These are phyloP conservation scores for Spergularia marina DNA, from an alignment of 148 eudicot species.

Conservation along the genomic window DNA sequence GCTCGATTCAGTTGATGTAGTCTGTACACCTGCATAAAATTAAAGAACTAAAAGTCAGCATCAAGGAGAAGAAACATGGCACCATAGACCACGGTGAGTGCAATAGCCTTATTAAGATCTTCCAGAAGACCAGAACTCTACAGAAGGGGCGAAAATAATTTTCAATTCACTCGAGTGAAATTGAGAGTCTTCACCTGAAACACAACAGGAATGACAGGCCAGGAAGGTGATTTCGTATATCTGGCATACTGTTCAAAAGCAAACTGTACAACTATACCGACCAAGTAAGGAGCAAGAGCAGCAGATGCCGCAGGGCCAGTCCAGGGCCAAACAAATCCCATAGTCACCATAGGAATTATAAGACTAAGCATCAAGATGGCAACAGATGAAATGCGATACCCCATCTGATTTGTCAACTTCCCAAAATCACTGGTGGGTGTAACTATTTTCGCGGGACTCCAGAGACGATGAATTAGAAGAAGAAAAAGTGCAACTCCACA, in stretches of 20 bases:
- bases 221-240: slow-evolving; percentile 69
- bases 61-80: not conserved
- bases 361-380: slow-evolving; percentile 85
- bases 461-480: slow-evolving; percentile 56
- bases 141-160: not conserved
- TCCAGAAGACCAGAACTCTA: not conserved
- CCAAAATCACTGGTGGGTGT: slow-evolving; percentile 31
- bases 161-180: not conserved
- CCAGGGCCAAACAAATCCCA: slow-evolving; percentile 99
- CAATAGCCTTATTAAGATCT: not conserved
- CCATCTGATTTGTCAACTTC: slow-evolving; percentile 45
- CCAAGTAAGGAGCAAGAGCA: slow-evolving; percentile 98
- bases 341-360: slow-evolving; percentile 84
- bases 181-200: slow-evolving; percentile 53
- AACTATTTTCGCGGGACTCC: slow-evolving; percentile 44
- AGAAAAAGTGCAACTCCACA: slow-evolving; percentile 83
- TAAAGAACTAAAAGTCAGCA: slow-evolving; percentile 4
- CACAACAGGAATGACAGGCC: slow-evolving; percentile 83
- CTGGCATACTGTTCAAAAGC: slow-evolving; percentile 94
- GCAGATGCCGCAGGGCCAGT: slow-evolving; percentile 99
- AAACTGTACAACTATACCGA: slow-evolving; percentile 91
- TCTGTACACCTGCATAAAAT: slow-evolving; percentile 65
- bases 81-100: no score
- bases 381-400: slow-evolving; percentile 72
- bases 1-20: slow-evolving; percentile 96